phyloP scores from a whole-genome alignment of 176 grass and related monocot genomes.

The Elaeis guineensis region DNA sequence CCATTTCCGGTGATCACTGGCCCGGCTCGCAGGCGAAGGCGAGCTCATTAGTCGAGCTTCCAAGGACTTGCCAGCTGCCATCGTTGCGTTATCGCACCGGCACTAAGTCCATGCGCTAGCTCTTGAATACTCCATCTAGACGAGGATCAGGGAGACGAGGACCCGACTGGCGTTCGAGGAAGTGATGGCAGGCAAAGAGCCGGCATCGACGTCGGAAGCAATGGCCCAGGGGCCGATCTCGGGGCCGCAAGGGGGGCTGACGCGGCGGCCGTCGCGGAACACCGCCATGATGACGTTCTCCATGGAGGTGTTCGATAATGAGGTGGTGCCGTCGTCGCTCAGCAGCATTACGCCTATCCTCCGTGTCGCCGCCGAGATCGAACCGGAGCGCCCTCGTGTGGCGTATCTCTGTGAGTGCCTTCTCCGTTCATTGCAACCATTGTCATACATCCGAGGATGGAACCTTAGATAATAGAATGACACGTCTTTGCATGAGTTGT shows the following conservation, averaged over 20 bases:
- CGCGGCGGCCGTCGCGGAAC: slow-evolving; percentile 58
- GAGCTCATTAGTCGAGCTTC: no score
- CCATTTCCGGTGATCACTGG: no score
- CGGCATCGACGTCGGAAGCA: slow-evolving; percentile 10
- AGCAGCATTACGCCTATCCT: slow-evolving; percentile 86
- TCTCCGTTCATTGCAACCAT: neutral
- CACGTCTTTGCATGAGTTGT: no score
- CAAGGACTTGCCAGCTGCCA: no score
- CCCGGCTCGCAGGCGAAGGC: no score
- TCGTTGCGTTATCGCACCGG: no score
- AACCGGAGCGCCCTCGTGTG: slow-evolving; percentile 75
- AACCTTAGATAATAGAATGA: no score
- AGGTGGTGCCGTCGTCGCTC: slow-evolving; percentile 75
- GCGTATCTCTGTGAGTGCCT: slow-evolving; percentile 61
- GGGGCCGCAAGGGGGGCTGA: slow-evolving; percentile 26
- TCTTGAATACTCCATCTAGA: no score
- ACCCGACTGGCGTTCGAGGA: slow-evolving; percentile 15
- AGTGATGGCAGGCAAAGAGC: slow-evolving; percentile 25
- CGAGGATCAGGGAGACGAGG: slow-evolving; percentile 8
- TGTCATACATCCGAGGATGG: no score
- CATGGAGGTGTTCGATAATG: slow-evolving; percentile 97
- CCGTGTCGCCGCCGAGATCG: slow-evolving; percentile 75
- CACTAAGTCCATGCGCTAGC: no score
- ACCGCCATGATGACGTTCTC: slow-evolving; percentile 73
- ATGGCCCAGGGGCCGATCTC: slow-evolving; percentile 9